These are phyloP conservation scores for Yamadazyma sp. DNA, from an alignment of 1,139 yeast genomes.

Conservation along the genomic window DNA sequence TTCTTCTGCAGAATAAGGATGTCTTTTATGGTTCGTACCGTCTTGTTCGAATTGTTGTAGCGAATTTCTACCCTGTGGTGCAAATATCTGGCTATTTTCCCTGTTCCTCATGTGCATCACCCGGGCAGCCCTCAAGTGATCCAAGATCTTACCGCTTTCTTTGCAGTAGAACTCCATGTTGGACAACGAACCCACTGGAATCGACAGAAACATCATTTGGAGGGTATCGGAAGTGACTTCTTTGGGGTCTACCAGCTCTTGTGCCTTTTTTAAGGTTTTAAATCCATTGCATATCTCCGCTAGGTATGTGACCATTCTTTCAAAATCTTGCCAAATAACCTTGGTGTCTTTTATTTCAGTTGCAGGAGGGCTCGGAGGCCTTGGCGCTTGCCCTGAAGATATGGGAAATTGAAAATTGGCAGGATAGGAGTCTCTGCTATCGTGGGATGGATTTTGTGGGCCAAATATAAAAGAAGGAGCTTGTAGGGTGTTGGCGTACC, in stretches of 20 bases:
- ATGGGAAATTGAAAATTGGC: slow-evolving; percentile 9
- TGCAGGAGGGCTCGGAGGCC: neutral
- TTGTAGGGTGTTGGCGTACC: neutral
- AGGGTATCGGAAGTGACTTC: neutral
- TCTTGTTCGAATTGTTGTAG: too few species aligned
- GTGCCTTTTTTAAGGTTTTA: neutral
- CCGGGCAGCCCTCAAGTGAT: slow-evolving; percentile 9
- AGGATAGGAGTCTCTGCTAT: slow-evolving; percentile 4
- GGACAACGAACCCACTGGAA: slow-evolving; percentile 9
- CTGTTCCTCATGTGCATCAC: neutral
- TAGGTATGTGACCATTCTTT: neutral
- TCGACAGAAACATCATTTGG: slow-evolving; percentile 3
- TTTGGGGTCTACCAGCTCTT: neutral
- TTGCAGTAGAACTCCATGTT: slow-evolving; percentile 10
- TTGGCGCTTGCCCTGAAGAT: neutral
- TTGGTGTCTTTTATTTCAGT: neutral
- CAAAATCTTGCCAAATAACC: neutral
- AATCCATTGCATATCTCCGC: neutral
- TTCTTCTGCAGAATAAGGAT: too few species aligned
- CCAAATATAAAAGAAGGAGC: neutral
- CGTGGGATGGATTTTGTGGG: neutral
- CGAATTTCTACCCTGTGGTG: too few species aligned
- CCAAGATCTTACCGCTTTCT: slow-evolving; percentile 5
- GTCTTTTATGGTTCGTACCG: too few species aligned
- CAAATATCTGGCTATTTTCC: neutral